phyloP scores from a whole-genome alignment of 2,329 filamentous ascomycete genomes.

The Phyllosticta capitalensis region DNA sequence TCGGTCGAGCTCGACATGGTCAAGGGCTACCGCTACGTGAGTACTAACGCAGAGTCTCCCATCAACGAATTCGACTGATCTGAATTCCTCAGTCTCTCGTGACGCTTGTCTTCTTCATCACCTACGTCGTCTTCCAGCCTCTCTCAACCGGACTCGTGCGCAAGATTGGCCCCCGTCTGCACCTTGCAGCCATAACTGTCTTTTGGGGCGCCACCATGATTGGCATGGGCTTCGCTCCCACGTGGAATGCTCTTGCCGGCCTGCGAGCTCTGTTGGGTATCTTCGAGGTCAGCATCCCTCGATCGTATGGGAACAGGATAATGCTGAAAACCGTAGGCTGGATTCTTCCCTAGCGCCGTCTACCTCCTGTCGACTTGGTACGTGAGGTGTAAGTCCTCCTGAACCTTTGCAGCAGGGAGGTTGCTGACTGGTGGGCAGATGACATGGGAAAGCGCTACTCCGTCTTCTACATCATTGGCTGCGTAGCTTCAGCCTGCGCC shows the following conservation, averaged over 20 bases:
- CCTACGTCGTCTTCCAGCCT: constrained; percentile 34
- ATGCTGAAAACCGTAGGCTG: constrained; percentile 16
- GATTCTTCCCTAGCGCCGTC: constrained; percentile 34
- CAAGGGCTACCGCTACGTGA: constrained; percentile 21
- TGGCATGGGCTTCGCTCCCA: constrained; percentile 31
- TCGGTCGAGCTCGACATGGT: constrained; percentile 25
- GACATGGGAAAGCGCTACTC: constrained; percentile 63
- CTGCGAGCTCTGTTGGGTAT: constrained; percentile 32
- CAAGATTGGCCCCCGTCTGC: constrained; percentile 31
- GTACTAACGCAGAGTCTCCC: not conserved
- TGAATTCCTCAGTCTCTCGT: constrained; percentile 41
- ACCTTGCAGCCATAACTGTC: constrained; percentile 25
- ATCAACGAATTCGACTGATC: constrained; percentile 15
- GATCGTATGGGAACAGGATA: not conserved
- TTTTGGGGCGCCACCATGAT: constrained; percentile 37
- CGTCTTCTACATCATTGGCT: constrained; percentile 60
- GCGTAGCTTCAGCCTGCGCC: constrained; percentile 54
- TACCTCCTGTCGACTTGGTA: constrained; percentile 38
- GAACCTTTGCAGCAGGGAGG: not conserved
- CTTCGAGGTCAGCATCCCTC: constrained; percentile 22
- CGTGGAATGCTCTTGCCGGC: constrained; percentile 27
- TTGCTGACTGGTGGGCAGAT: constrained; percentile 16
- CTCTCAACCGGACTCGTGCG: constrained; percentile 32
- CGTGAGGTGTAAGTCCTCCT: constrained; percentile 29
- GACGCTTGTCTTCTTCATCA: constrained; percentile 41